Conservation (phyloP, 2,329 filamentous ascomycete genomes). For the Torrubiella hemipterigena region DNA sequence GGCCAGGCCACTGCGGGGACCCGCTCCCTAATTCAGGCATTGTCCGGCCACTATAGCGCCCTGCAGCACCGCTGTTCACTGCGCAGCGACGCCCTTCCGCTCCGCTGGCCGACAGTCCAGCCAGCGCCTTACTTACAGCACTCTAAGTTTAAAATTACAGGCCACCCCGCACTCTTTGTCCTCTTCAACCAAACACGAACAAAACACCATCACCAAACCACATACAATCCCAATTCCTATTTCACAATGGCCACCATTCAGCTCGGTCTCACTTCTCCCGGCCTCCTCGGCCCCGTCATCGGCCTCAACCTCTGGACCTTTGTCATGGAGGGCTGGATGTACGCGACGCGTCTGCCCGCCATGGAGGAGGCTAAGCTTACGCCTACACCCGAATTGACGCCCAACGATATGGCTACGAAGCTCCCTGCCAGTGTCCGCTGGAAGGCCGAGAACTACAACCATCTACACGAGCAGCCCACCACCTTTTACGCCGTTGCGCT, state of each 20-base stretch:
- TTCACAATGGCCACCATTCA: neutral
- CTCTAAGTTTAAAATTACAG: too few relatives aligned
- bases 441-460: constrained; percentile 29
- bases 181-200: too few relatives aligned
- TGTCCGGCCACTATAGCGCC: too few relatives aligned
- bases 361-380: constrained; percentile 7
- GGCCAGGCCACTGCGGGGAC: too few relatives aligned
- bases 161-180: too few relatives aligned
- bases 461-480: constrained; percentile 29
- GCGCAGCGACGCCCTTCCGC: too few relatives aligned
- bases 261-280: neutral
- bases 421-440: constrained; percentile 17
- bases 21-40: too few relatives aligned
- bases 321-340: constrained; percentile 5
- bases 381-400: constrained; percentile 8
- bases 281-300: constrained; percentile 4
- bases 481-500: constrained; percentile 28
- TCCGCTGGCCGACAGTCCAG: too few relatives aligned
- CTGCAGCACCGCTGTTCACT: too few relatives aligned
- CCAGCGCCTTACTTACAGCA: too few relatives aligned
- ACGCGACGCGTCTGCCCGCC: constrained; percentile 2
- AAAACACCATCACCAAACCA: too few relatives aligned
- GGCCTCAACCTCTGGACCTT: constrained; percentile 7
- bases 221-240: too few relatives aligned
- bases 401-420: constrained; percentile 13